These are phyloP conservation scores for Artemisia tridentata DNA, from an alignment of 129 eudicot genomes.

Conservation along the genomic window DNA sequence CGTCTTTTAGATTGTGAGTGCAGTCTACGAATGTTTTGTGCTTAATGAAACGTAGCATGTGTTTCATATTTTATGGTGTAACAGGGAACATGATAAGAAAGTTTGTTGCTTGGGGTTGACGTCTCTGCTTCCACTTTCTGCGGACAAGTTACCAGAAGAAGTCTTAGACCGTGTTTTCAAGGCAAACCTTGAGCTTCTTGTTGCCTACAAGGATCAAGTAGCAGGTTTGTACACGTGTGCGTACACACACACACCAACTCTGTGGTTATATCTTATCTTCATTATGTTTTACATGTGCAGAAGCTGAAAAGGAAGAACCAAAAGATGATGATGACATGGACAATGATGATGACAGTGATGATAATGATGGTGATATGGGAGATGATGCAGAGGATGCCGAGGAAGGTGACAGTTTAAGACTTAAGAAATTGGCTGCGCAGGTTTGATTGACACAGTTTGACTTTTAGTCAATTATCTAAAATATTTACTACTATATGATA, in stretches of 20 bases:
- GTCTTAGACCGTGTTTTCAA: conserved; percentile 84
- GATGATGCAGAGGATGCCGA: conserved; percentile 80
- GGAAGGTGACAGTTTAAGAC: conserved; percentile 65
- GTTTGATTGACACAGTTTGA: conserved; percentile 31
- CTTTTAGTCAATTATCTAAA: not conserved
- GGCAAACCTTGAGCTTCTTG: conserved; percentile 82
- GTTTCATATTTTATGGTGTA: not conserved
- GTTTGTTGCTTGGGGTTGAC: conserved; percentile 92
- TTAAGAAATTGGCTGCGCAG: conserved; percentile 80
- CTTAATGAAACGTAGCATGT: no score
- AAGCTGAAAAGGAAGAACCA: conserved; percentile 34
- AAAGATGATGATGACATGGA: conserved; percentile 58
- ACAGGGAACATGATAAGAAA: conserved; percentile 80
- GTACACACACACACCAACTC: not conserved
- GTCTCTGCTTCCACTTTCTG: conserved; percentile 73
- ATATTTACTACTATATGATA: not conserved
- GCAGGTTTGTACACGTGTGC: conserved; percentile 48
- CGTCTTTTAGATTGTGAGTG: not conserved
- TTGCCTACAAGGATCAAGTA: conserved; percentile 81
- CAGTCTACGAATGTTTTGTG: no score
- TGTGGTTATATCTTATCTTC: not conserved
- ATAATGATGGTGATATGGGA: conserved; percentile 79
- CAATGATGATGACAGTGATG: conserved; percentile 73
- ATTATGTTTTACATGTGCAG: conserved; percentile 22
- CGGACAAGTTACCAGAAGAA: conserved; percentile 69